Evolutionary conservation across 2,329 filamentous ascomycete species (phyloP).

Genomic region (Monosporascus sp.): DNA sequence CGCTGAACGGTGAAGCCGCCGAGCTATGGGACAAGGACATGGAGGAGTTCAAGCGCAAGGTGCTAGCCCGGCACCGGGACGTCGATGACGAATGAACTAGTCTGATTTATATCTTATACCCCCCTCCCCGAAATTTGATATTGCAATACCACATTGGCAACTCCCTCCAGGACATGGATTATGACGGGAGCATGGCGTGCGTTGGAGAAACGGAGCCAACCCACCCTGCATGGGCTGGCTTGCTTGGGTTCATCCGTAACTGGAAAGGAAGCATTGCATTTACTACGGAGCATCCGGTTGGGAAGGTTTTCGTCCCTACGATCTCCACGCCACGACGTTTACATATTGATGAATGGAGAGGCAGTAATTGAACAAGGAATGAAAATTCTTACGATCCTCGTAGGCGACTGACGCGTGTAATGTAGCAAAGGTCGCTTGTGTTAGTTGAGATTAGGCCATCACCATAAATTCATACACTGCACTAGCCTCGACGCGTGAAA

Average conservation of each 20-base stretch:
- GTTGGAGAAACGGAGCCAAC: too few species aligned
- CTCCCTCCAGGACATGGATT: background rate
- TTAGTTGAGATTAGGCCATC: too few species aligned
- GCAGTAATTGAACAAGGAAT: too few species aligned
- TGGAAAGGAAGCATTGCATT: conserved; percentile 5
- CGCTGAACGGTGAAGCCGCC: conserved; percentile 91
- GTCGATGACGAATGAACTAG: conserved; percentile 54
- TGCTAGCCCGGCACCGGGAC: conserved; percentile 56
- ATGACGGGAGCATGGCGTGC: background rate
- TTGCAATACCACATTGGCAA: conserved; percentile 3
- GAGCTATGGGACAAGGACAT: conserved; percentile 90
- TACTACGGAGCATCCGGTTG: background rate
- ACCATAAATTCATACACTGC: too few species aligned
- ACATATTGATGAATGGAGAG: background rate
- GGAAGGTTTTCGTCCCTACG: background rate
- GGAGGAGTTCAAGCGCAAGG: conserved; percentile 79
- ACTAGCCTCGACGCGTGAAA: too few species aligned
- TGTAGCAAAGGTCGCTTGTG: too few species aligned
- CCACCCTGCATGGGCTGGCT: background rate
- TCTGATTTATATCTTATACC: conserved; percentile 3
- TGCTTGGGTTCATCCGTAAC: background rate
- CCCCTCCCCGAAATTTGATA: background rate
- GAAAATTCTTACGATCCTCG: too few species aligned
- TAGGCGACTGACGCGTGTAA: too few species aligned
- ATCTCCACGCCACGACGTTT: background rate